Base-by-base conservation (phyloP, 2,329 filamentous ascomycete species). In the Fusarium pseudonygamai region DNA sequence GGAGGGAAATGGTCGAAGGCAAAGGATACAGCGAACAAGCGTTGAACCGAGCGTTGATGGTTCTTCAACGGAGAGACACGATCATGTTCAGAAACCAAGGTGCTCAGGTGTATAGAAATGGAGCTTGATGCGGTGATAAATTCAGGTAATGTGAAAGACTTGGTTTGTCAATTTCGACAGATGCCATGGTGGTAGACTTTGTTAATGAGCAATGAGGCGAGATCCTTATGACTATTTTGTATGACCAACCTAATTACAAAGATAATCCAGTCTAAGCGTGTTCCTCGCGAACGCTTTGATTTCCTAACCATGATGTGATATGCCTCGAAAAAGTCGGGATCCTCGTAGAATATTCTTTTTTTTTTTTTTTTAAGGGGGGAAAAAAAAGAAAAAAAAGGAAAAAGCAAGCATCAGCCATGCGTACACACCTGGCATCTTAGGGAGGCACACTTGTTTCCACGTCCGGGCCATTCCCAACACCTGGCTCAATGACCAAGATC, bases 21-120 rank as follows among this genome's bases (percentile, higher is more conserved):
- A 94, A 95, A 82, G 94, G 94, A 0, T 98, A 96, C 83, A 94
- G 90, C 72, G 96, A 98, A 83, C 92, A 94, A 80, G 92, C 91
- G 22, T 87, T 99, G 36, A 95, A 95, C 74, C 87, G 96, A 76
- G 94, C 96, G 2, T 82, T 99, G 76, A 91, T 96, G 84, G 89
- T 98, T 22, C 83, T 99, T 83, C 94, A 97, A 81, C 88, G 95
- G 78, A 89, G 95, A 75, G 96, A 98, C 77, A 97, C 93, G 5
- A 92, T 96, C 77, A 92, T 93, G 82, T 93, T 95, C 81, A 86
- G 93, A 66, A 92, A 93, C 77, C 92, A 93, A 76, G 93, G 93
- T 11, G 87, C 89, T 43, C 90, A 94, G 82, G 91, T 95, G 34
- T 93, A 93, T 78, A 85, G 93, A 69, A 93, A 92, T 78, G 92